Base-by-base conservation (phyloP, 768 basidiomycete species). In the Filobasidium wieringae region DNA sequence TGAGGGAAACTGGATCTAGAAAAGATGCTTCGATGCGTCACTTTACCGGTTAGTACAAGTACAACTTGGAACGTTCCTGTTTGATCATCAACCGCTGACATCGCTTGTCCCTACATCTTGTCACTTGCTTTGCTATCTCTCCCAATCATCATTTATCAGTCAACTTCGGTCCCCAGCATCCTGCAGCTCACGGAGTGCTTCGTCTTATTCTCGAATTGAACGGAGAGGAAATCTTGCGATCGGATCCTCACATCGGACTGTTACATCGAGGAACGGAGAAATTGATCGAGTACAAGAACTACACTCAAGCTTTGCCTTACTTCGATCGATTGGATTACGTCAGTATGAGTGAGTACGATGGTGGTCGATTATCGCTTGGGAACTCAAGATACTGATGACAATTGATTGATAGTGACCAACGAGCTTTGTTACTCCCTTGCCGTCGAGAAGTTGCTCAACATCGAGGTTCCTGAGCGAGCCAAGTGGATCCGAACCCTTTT, bases 261-360 rank as follows among this genome's bases (percentile, higher is more conserved):
- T 80, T 99, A 47, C 95, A 97, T 75, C 84, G 95, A 64, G 95
- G 93, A 22, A 99, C 93, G 19, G 95, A 99, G 75, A 97, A 97
- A 75, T 80, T 99, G 52, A 97, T 97, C 62, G 95, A 97, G 75
- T 93, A 91, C 80, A 99, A 99, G 78, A 96, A 85, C 0, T 97
- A 97, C 70, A 87, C 84, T 5, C 95, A 99, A 77, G 95, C 95
- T 0, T 77, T 97, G 19, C 95, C 95, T 1, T 97, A 99, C 77
- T 99, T 99, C 71, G 95, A 99, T 74, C 89, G 95, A 66, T 80
- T 97, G 59, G 95, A 99, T 78, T 99, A 99, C 67, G 93, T 97
- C 54, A 96, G 93, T 50, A 97, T 96, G 95, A 99, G 90, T 92
- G 68, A 43, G 88, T 77, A 15, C 19, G 30, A 26, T 37, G n/a